These are phyloP conservation scores for Cronartium ribicola DNA, from an alignment of 1,284 basidiomycete genomes.

Conservation along the genomic window DNA sequence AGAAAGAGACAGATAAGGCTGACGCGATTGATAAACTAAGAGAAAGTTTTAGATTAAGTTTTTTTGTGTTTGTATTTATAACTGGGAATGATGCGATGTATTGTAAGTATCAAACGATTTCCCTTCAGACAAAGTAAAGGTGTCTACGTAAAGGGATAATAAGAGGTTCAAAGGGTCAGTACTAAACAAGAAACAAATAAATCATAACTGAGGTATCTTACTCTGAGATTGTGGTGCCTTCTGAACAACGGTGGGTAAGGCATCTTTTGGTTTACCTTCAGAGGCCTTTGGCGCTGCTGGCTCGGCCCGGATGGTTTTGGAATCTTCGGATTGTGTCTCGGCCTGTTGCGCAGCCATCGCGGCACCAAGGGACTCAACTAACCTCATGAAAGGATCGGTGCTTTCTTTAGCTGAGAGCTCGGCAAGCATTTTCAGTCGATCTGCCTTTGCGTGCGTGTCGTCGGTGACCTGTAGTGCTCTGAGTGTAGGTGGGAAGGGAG, in stretches of 20 bases:
- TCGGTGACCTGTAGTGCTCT: conserved; percentile 6
- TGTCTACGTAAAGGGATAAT: not conserved
- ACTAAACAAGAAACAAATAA: not conserved
- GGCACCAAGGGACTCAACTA: not conserved
- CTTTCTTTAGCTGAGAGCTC: not conserved
- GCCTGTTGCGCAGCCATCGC: not conserved
- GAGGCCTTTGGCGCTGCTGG: not conserved
- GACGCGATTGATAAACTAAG: not conserved
- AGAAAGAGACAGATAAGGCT: not conserved
- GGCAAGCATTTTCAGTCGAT: not conserved
- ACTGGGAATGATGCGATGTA: not conserved
- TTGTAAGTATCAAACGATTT: not conserved
- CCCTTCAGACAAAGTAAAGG: not conserved
- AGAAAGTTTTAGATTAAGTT: not conserved
- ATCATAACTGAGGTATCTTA: not conserved
- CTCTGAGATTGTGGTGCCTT: not conserved
- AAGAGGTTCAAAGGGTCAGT: no score
- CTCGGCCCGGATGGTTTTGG: not conserved
- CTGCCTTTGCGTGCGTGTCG: not conserved
- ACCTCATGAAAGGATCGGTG: not conserved
- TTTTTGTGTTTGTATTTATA: no score
- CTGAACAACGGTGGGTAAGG: not conserved
- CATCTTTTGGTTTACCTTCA: not conserved
- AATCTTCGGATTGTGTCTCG: not conserved
- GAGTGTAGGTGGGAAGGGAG: not conserved